Base-by-base conservation (phyloP, 2,329 filamentous ascomycete species). In the Aspergillus pseudoglaucus region DNA sequence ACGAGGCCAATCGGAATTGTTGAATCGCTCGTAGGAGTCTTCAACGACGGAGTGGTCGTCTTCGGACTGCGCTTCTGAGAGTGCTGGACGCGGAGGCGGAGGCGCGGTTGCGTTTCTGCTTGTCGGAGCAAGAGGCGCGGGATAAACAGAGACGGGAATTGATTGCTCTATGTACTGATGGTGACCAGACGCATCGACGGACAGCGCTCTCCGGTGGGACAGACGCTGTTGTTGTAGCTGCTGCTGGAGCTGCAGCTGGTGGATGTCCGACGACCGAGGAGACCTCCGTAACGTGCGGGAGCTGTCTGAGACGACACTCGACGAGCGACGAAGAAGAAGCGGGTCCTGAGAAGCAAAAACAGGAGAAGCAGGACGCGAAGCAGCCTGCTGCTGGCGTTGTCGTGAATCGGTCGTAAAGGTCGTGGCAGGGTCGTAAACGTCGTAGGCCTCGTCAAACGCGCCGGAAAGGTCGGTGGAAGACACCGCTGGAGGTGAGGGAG, bases 281-380 rank as follows among this genome's bases (percentile, higher is more conserved):
- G 59, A 56, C 58, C 80, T 74, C 55, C 80, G 75, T 50, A 82
- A 68, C 44, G 72, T 75, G 59, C 72, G 73, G 20, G 68, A 65
- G 59, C 77, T 79, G 48, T 72, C 76, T 20, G 76, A 74, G 23
- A 75, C 77, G 23, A 75, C 77, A 55, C 74, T 79, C 22, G 77
- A 75, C 15, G 75, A 73, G 56, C 73, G 75, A 55, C 73, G 74
- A 45, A 45, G 54, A 52, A 20, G 22, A n/a, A 49, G 44, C 47
- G 59, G 51, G 33, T 51, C 51, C 40, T 56, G 77, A 42, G 73
- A 75, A 30, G 72, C 71, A 56, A 73, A 71, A 58, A 73, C 75
- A 58, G 65, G 58, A 53, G 59, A 53, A 47, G 40, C 20, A n/a
- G 40, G 22, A 39, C 15, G 17, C 37, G 53, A 57, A 57, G 59